phyloP scores from a whole-genome alignment of 345 rosid genomes.

The Sisymbrium altissimum region DNA sequence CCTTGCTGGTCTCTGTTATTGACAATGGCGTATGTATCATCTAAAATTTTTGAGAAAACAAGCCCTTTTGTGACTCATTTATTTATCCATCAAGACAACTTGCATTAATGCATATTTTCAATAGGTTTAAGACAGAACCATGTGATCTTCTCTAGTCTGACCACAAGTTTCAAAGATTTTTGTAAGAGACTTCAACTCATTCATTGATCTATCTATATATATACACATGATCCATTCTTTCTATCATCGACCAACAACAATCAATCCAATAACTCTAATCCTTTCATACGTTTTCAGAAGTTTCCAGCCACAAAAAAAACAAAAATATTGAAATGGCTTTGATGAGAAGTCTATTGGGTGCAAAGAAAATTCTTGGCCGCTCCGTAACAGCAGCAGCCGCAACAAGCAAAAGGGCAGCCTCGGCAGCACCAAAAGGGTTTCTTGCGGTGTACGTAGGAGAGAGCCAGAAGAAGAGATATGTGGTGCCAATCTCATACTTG shows the following conservation, averaged over 20 bases:
- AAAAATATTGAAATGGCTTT: conserved; percentile 9
- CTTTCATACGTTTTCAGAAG: background rate
- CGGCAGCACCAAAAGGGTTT: conserved; percentile 35
- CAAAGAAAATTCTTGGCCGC: conserved; percentile 15
- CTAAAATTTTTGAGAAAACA: conserved; percentile 3
- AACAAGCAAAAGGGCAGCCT: background rate
- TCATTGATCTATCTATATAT: conserved; percentile 16
- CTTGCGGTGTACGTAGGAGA: conserved; percentile 42
- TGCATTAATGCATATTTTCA: background rate
- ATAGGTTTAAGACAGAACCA: conserved; percentile 20
- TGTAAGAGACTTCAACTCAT: background rate
- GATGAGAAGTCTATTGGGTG: conserved; percentile 7
- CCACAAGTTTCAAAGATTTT: conserved; percentile 21
- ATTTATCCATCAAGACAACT: conserved; percentile 1
- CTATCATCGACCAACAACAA: conserved; percentile 7
- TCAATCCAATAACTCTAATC: background rate
- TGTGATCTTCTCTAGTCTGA: conserved; percentile 14
- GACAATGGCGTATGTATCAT: background rate
- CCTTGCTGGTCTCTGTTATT: background rate
- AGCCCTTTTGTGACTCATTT: background rate
- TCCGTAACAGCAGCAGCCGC: conserved; percentile 25
- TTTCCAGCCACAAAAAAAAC: background rate
- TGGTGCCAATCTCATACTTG: conserved; percentile 43
- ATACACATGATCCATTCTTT: background rate
- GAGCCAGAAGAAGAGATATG: conserved; percentile 36